Evolutionary conservation across 768 basidiomycete species (phyloP), one percentile per base, ranked within the genome.

Genomic region (Mrakia frigida): DNA sequence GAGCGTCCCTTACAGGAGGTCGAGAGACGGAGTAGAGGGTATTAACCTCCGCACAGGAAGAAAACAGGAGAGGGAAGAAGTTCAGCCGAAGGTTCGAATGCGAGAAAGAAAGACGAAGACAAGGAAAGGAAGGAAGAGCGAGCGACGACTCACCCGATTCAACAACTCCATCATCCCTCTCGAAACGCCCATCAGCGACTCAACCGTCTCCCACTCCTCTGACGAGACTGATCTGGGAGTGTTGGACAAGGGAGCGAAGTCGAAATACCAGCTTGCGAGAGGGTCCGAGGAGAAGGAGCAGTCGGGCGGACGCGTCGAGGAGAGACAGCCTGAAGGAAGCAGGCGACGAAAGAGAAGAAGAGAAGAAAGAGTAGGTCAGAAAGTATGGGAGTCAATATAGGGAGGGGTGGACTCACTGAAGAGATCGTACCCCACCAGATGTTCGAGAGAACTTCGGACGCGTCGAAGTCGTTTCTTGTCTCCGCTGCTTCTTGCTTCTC

Each of bases 1-100:
- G 63, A 10, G 9, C 33, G 21, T 65, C 21, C 11, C 63, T 16
- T 2, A 18, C 4, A 6, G 63, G 63, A 2, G 60, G 60, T 14
- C 63, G 63, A 7, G 63, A 65, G 63, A 65, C 35, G 33, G 63
- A 65, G 35, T 65, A 65, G 63, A 65, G 63, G 28, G 63, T 65
- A 33, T 50, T 50, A 4, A 50, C 16, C 46, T 50, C n/a, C 2
- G 43, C 43, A 14, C 6, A 41, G 6, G 39, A 41, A 11, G 6
- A 11, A 41, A 41, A 41, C 6, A 46, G 43, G 43, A 14, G 43
- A 46, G 43, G 13, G 43, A 46, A 14, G 43, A 14, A 14, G 43
- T 9, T 46, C 43, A 9, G n/a, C n/a, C n/a, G n/a, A n/a, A n/a
- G n/a, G n/a, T n/a, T n/a, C n/a, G n/a, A n/a, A n/a, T n/a, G n/a